phyloP scores from a whole-genome alignment of 2,329 filamentous ascomycete genomes.

The Bisporella sp. region DNA sequence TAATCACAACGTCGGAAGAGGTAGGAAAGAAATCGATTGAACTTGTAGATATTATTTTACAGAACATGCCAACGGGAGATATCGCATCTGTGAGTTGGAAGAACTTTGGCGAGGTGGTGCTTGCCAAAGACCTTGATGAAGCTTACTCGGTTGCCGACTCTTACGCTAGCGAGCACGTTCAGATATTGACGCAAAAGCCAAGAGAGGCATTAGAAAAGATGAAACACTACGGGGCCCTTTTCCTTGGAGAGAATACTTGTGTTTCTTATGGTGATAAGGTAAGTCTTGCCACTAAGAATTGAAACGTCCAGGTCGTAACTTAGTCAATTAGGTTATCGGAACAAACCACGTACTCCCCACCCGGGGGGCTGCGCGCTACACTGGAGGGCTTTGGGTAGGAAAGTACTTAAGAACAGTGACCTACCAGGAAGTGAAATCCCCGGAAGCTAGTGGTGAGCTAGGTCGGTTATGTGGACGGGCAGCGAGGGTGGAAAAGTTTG shows the following conservation, averaged over 20 bases:
- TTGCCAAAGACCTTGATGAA: conserved; percentile 36
- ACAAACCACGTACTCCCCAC: conserved; percentile 49
- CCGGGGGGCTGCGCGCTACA: conserved; percentile 39
- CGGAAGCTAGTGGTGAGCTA: conserved; percentile 38
- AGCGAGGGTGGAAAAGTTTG: conserved; percentile 43
- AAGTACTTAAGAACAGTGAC: conserved; percentile 45
- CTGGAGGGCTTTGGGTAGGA: conserved; percentile 48
- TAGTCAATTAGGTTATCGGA: conserved; percentile 36
- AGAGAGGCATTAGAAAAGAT: conserved; percentile 43
- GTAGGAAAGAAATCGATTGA: conserved; percentile 33
- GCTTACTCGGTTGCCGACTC: conserved; percentile 37
- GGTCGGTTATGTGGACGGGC: conserved; percentile 41
- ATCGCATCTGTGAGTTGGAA: conserved; percentile 39
- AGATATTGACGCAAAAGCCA: conserved; percentile 40
- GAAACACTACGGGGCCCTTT: conserved; percentile 42
- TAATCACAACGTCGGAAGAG: conserved; percentile 39
- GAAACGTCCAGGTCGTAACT: neutral
- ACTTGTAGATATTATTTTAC: conserved; percentile 32
- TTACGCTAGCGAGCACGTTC: conserved; percentile 44
- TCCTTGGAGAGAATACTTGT: conserved; percentile 44
- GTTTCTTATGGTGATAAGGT: conserved; percentile 48
- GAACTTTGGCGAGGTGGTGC: conserved; percentile 38
- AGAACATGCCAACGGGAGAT: conserved; percentile 34
- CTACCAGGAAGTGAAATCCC: conserved; percentile 41
- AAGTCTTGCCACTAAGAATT: conserved; percentile 2